Conservation (phyloP, 495 filamentous ascomycete species). For the Daldinia bambusicola region DNA sequence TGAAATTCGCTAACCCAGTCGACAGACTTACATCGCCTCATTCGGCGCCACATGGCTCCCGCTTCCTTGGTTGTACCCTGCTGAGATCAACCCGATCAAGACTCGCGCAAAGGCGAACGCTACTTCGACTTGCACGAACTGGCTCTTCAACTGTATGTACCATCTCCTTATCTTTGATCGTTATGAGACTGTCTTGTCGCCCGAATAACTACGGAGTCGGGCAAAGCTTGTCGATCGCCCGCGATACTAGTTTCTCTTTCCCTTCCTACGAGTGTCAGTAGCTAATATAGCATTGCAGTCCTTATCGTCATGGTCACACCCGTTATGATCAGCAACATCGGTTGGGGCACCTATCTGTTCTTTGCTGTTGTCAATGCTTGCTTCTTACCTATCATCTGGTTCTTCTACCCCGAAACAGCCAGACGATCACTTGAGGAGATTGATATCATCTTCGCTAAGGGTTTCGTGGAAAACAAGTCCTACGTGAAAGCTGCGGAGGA, state of each 20-base stretch:
- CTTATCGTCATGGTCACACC: slow-evolving; percentile 84
- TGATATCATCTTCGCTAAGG: slow-evolving; percentile 74
- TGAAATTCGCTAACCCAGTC: slow-evolving; percentile 6
- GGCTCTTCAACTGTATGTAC: slow-evolving; percentile 75
- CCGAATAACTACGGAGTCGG: too few relatives aligned
- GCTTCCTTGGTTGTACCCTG: slow-evolving; percentile 63
- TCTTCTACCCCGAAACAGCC: slow-evolving; percentile 81
- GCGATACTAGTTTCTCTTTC: not conserved
- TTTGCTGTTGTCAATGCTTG: slow-evolving; percentile 75
- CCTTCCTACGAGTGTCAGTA: slow-evolving; percentile 3
- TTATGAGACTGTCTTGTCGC: not conserved
- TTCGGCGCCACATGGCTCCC: slow-evolving; percentile 76
- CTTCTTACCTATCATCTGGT: slow-evolving; percentile 78
- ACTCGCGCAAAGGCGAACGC: slow-evolving; percentile 81
- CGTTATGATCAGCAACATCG: slow-evolving; percentile 72
- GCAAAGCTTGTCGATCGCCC: not conserved
- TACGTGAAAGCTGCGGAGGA: slow-evolving; percentile 75
- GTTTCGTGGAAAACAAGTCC: slow-evolving; percentile 75
- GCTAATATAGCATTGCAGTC: slow-evolving; percentile 23
- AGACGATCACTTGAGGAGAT: slow-evolving; percentile 80
- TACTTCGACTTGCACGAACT: slow-evolving; percentile 78
- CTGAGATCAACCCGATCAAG: slow-evolving; percentile 73
- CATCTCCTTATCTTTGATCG: not conserved
- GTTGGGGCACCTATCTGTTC: slow-evolving; percentile 83
- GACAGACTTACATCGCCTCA: slow-evolving; percentile 50